A percentile compares a stretch with the other conserved stretches of the same genome.
These are phyloP conservation scores for Ceratobasidium sp. DNA, from an alignment of 1,284 basidiomycete genomes.

Conservation along the genomic window DNA sequence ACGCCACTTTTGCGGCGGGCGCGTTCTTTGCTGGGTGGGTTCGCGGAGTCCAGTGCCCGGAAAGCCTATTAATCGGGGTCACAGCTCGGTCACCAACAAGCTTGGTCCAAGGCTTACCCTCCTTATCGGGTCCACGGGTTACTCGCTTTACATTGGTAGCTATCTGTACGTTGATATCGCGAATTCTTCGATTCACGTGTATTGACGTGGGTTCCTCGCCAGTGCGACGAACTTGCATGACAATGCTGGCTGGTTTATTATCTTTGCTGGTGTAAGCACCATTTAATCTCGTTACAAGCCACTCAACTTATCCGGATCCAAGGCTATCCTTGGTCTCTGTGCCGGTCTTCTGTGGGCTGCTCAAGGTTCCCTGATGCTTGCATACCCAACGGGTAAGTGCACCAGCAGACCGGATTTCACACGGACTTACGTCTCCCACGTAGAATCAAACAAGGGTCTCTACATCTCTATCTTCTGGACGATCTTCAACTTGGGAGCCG, in stretches of 20 bases:
- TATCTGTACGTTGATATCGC: conserved; percentile 63
- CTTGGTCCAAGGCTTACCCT: conserved; percentile 79
- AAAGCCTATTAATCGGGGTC: neutral
- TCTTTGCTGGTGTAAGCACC: conserved; percentile 66
- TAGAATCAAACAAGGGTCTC: conserved; percentile 77
- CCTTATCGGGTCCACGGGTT: conserved; percentile 74
- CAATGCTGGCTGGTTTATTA: conserved; percentile 70
- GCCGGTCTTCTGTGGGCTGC: conserved; percentile 89
- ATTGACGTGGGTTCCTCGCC: conserved; percentile 34
- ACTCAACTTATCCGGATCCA: neutral
- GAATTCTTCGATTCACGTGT: conserved; percentile 50
- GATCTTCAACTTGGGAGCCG: conserved; percentile 73
- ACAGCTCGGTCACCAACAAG: conserved; percentile 77
- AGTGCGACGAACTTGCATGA: conserved; percentile 76
- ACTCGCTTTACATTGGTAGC: conserved; percentile 77
- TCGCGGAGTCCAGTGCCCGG: neutral
- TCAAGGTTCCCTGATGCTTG: conserved; percentile 84
- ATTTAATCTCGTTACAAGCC: neutral
- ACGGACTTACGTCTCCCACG: neutral
- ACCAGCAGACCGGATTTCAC: neutral
- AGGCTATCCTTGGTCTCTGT: conserved; percentile 80
- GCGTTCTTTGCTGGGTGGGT: conserved; percentile 52
- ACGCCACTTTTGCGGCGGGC: conserved; percentile 69
- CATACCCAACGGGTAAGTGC: conserved; percentile 69
- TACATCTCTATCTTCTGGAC: conserved; percentile 83